phyloP scores from a whole-genome alignment of 345 rosid genomes.

The Euclidium syriacum region DNA sequence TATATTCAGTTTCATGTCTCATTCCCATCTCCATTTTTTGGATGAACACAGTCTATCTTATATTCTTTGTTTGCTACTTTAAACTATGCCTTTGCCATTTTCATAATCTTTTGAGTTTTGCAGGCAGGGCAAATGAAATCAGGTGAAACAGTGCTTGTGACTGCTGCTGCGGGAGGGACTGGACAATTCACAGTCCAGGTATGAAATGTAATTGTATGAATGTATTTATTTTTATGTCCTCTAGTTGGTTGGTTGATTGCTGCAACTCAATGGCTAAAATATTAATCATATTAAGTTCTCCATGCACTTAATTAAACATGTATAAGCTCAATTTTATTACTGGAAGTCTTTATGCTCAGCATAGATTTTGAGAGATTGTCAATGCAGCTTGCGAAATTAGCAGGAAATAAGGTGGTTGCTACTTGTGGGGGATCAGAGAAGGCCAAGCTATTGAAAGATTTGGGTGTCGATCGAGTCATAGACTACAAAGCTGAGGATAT shows the following conservation, averaged over 20 bases:
- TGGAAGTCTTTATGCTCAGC: background rate
- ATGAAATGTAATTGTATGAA: too few species aligned
- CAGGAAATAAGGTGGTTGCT: constrained; percentile 82
- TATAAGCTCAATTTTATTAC: background rate
- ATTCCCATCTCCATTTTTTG: background rate
- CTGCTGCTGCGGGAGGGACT: constrained; percentile 99
- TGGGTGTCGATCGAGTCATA: constrained; percentile 85
- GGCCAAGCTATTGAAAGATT: constrained; percentile 67
- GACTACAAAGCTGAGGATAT: constrained; percentile 81
- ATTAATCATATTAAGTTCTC: background rate
- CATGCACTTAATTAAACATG: background rate
- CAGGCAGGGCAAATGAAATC: constrained; percentile 88
- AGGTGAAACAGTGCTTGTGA: constrained; percentile 75
- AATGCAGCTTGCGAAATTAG: constrained; percentile 83
- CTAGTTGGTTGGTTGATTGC: too few species aligned
- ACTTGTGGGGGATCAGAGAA: constrained; percentile 92
- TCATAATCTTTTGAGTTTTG: constrained; percentile 16
- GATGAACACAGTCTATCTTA: background rate
- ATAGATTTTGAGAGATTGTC: background rate
- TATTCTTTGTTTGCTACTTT: background rate
- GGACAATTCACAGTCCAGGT: constrained; percentile 99
- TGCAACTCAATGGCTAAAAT: too few species aligned
- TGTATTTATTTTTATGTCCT: too few species aligned
- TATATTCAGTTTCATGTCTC: background rate
- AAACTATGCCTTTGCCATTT: constrained; percentile 4